These are phyloP conservation scores for Glycine soja DNA, from an alignment of 306 rosid species.

Conservation along the genomic window DNA sequence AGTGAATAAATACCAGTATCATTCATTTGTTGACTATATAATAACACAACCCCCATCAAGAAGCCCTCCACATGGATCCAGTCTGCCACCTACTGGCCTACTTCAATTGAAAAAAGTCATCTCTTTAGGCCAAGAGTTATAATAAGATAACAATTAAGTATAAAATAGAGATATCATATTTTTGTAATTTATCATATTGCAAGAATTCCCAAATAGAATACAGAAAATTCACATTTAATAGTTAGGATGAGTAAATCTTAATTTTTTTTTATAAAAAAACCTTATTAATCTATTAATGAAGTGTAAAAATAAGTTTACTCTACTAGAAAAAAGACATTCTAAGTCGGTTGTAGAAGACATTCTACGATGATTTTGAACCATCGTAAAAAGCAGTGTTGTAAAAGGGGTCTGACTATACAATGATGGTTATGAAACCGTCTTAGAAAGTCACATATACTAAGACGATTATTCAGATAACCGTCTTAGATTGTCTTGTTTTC, in stretches of 20 bases:
- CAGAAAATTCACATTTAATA: neutral
- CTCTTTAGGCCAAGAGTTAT: neutral
- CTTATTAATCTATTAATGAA: neutral
- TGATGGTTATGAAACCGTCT: no score
- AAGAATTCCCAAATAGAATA: neutral
- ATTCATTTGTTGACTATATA: conserved; percentile 9
- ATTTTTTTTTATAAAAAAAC: no score
- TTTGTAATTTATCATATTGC: conserved; percentile 8
- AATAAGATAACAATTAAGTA: neutral
- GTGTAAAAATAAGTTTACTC: neutral
- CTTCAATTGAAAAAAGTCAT: conserved; percentile 21
- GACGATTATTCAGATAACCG: no score
- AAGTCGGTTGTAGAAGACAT: no score
- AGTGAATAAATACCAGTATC: conserved; percentile 2
- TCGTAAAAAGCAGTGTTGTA: no score
- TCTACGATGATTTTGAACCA: no score
- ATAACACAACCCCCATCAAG: conserved; percentile 32
- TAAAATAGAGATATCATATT: conserved; percentile 12
- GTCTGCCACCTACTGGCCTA: conserved; percentile 2
- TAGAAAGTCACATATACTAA: no score
- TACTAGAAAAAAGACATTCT: no score
- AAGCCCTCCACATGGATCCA: neutral
- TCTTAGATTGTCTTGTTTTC: no score
- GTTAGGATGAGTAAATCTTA: neutral
- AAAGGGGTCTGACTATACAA: no score